Evolutionary conservation across 2,329 filamentous ascomycete genomes (phyloP), one percentile per base, ranked within the genome.

Genomic region (Venturia pyrina): DNA sequence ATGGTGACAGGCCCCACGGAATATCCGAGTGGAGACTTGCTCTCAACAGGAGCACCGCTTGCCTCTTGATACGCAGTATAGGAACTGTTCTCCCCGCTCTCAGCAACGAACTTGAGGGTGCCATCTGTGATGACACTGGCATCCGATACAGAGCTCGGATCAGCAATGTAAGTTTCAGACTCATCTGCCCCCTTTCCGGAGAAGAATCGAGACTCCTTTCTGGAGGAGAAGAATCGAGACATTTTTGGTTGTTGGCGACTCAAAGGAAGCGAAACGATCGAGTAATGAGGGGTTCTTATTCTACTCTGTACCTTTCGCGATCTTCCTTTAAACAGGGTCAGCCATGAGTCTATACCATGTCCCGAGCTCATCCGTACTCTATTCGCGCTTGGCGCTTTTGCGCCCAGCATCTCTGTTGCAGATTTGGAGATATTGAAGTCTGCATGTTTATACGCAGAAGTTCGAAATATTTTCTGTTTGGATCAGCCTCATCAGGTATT

Each of bases 1-100:
- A 65, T 66, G 56, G 50, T 59, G n/a, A 66, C 68, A 66, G 78
- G 81, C 10, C 81, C 80, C 19, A 87, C 85, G 13, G 82, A 75
- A 68, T 87, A 86, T 0, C 85, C 86, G 1, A 88, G 74, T 0
- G 86, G 85, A 0, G 84, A 87, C 2, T 78, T 70, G 1, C 74
- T 75, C 72, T 88, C 86, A 3, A 88, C 83, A 0, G 86, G 86
- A 0, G 86, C 86, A 46, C 86, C 86, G 8, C 79, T 79, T 0
- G 83, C 84, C 70, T 88, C 85, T 69, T 87, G 85, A 69, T 86
- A 86, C 0, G 82, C 80, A 1, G 78, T 74, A 61, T 77, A 73
- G 5, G 79, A 76, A 19, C 77, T 79, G 69, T 87, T 87, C 3
- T 78, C 80, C 0, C 78, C 81, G 68, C 74, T 73, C 68, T 73